These are phyloP conservation scores for Phaffia tasmanica DNA, from an alignment of 768 basidiomycete species.

Conservation along the genomic window DNA sequence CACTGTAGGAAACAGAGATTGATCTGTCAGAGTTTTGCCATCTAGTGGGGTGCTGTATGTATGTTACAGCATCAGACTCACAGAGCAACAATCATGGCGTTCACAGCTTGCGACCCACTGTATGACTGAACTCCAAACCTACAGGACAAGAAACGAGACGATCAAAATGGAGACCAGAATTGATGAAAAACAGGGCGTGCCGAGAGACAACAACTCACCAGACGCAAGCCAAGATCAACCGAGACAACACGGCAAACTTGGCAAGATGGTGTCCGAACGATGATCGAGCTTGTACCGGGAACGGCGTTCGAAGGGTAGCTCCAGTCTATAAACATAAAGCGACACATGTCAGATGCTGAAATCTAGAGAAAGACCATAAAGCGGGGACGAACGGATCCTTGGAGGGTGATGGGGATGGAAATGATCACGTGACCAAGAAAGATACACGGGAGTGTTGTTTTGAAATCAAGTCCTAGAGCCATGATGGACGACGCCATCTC, in stretches of 20 bases:
- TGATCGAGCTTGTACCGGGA: conserved; percentile 21
- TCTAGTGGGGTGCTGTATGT: neutral
- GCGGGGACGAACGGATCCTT: neutral
- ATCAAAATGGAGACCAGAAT: too few relatives aligned
- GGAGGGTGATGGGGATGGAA: conserved; percentile 18
- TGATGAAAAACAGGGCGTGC: too few relatives aligned
- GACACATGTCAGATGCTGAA: neutral
- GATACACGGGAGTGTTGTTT: conserved; percentile 1
- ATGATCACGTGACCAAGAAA: conserved; percentile 23
- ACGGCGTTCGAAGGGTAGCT: conserved; percentile 18
- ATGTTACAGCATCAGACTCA: neutral
- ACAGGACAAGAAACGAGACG: too few relatives aligned
- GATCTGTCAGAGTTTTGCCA: conserved; percentile 7
- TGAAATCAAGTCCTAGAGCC: conserved; percentile 1
- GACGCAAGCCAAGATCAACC: conserved; percentile 20
- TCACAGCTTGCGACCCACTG: conserved; percentile 5
- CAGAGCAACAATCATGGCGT: neutral
- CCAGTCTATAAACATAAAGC: neutral
- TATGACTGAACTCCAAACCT: conserved; percentile 23
- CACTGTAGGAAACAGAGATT: conserved; percentile 5
- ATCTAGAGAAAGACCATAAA: neutral
- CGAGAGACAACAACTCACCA: neutral
- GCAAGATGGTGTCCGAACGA: conserved; percentile 23
- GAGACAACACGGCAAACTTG: conserved; percentile 21
- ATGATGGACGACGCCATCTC: conserved; percentile 17